phyloP scores from a whole-genome alignment of 2,329 filamentous ascomycete species.

The Alternaria solani region DNA sequence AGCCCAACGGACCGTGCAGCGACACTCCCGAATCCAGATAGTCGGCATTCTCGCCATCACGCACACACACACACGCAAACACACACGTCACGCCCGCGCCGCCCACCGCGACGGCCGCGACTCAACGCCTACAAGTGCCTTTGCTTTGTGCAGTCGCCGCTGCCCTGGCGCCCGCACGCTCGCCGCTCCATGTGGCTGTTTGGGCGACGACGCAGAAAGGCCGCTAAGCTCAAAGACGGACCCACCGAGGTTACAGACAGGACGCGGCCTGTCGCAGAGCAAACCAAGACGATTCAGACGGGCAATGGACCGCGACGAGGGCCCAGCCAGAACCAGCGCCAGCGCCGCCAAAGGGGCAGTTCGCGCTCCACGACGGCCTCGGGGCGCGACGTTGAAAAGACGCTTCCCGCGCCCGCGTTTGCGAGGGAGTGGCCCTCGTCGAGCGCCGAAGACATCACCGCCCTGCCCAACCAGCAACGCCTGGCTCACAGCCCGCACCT shows the following conservation, averaged over 20 bases:
- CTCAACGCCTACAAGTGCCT: conserved; percentile 5
- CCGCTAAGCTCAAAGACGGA: conserved; percentile 58
- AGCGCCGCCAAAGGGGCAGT: conserved; percentile 41
- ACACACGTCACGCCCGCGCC: conserved; percentile 30
- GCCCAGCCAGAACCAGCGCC: conserved; percentile 36
- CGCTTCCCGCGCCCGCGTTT: conserved; percentile 23
- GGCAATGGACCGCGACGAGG: conserved; percentile 36
- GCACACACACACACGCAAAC: neutral
- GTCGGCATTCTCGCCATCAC: conserved; percentile 22
- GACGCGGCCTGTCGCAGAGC: conserved; percentile 45
- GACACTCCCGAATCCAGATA: conserved; percentile 25
- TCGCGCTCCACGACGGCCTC: conserved; percentile 43
- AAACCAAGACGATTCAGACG: conserved; percentile 28
- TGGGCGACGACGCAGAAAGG: conserved; percentile 74
- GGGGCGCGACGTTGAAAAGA: conserved; percentile 43
- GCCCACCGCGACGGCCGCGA: conserved; percentile 11
- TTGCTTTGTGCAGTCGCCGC: conserved; percentile 6
- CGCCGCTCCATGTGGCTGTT: conserved; percentile 78
- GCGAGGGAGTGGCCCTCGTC: conserved; percentile 24
- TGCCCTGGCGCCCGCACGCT: conserved; percentile 10
- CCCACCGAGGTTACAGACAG: conserved; percentile 62
- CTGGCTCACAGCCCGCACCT: conserved; percentile 59
- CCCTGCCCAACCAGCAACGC: conserved; percentile 52
- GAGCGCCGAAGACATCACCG: conserved; percentile 58
- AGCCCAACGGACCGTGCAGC: conserved; percentile 28